Percentiles rank a stretch among this genome's conserved stretches.
Conservation (phyloP, 2,329 filamentous ascomycete species). For the Coleophoma eucalyptorum region DNA sequence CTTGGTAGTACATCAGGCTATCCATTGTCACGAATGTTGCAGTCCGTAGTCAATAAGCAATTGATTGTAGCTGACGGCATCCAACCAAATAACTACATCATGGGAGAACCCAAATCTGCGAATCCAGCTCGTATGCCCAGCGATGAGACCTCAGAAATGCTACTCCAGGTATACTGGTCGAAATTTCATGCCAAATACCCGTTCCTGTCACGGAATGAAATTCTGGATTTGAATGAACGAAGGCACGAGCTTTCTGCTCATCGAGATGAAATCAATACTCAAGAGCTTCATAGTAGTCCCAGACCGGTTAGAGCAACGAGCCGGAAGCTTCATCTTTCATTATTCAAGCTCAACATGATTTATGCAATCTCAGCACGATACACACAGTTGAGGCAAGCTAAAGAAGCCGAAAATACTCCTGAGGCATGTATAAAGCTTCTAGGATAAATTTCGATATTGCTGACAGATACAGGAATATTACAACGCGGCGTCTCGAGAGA, state of each 20-base stretch:
- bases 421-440: background rate
- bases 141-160: background rate
- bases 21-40: background rate
- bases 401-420: background rate
- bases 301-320: background rate
- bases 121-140: background rate
- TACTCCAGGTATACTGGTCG: background rate
- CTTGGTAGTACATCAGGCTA: conserved; percentile 1
- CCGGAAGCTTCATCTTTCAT: background rate
- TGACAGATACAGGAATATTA: background rate
- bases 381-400: background rate
- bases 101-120: background rate
- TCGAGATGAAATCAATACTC: background rate
- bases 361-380: conserved; percentile 1
- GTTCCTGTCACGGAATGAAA: background rate
- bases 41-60: background rate
- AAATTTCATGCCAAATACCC: conserved; percentile 1
- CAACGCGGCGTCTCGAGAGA: conserved; percentile 1
- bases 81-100: background rate
- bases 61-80: background rate
- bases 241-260: background rate
- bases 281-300: background rate
- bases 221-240: background rate
- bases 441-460: too few relatives aligned
- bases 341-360: conserved; percentile 1